Percentiles rank a stretch among this genome's conserved stretches.
Conservation (phyloP, 176 grass and related monocot species). For the Eleusine indica region DNA sequence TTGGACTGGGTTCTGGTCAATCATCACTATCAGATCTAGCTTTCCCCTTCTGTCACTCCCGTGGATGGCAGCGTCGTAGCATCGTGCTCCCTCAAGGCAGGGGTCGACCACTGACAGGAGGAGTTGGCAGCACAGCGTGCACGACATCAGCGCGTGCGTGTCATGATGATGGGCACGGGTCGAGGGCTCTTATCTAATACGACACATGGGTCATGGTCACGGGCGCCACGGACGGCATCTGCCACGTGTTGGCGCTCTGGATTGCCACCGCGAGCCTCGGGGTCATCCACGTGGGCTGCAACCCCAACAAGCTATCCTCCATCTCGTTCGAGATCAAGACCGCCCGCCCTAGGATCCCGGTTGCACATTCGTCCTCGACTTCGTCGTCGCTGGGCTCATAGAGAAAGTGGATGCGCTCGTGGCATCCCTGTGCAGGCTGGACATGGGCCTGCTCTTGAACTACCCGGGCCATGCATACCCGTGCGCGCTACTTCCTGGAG, state of each 20-base stretch:
- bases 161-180: no score
- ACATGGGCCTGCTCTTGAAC: background rate
- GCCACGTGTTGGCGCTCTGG: background rate
- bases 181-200: background rate
- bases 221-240: slow-evolving; percentile 57
- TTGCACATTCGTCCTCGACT: background rate
- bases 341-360: no score
- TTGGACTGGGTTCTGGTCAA: no score
- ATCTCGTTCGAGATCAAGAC: background rate
- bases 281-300: background rate
- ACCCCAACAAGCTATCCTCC: background rate
- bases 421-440: background rate
- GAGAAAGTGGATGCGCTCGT: background rate
- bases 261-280: no score
- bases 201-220: slow-evolving; percentile 55
- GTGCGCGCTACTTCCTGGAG: slow-evolving; percentile 77
- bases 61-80: no score
- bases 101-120: no score
- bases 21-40: no score
- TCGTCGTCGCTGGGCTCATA: background rate
- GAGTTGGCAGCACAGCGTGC: no score
- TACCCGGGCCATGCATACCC: slow-evolving; percentile 41
- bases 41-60: no score
- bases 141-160: no score
- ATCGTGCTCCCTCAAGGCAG: no score